These are phyloP conservation scores for Gossypium raimondii DNA, from an alignment of 345 rosid species.

Conservation along the genomic window DNA sequence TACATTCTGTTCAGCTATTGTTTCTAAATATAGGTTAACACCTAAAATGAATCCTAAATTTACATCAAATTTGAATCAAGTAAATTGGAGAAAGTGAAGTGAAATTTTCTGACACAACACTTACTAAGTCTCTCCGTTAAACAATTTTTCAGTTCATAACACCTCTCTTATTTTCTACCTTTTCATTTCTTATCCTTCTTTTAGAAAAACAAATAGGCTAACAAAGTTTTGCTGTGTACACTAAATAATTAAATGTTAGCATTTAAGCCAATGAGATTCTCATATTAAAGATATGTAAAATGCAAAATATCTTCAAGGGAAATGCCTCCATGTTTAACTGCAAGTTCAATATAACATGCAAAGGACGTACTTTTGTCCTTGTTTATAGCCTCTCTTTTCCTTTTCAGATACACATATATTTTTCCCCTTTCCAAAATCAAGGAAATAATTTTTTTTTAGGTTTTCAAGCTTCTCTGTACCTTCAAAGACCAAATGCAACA, in stretches of 20 bases:
- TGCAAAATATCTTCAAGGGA: background rate
- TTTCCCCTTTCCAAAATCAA: background rate
- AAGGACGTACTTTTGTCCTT: background rate
- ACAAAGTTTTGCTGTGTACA: background rate
- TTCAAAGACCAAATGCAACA: background rate
- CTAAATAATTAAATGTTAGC: background rate
- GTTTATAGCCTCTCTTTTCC: background rate
- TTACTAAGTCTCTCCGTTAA: background rate
- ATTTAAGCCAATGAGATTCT: background rate
- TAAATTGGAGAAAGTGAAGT: background rate
- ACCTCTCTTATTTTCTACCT: background rate
- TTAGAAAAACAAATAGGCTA: background rate
- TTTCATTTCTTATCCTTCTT: background rate
- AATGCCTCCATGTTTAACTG: background rate
- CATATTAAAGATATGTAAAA: conserved; percentile 1
- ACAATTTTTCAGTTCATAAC: background rate
- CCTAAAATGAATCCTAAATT: background rate
- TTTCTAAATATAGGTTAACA: background rate
- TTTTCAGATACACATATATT: background rate
- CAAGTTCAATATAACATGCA: conserved; percentile 5
- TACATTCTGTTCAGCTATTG: background rate
- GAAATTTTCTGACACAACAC: background rate
- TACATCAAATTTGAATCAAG: background rate
- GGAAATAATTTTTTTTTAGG: background rate
- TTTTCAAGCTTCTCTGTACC: background rate